These are phyloP conservation scores for Diutina pseudorugosa DNA, from an alignment of 1,139 yeast genomes.

Conservation along the genomic window DNA sequence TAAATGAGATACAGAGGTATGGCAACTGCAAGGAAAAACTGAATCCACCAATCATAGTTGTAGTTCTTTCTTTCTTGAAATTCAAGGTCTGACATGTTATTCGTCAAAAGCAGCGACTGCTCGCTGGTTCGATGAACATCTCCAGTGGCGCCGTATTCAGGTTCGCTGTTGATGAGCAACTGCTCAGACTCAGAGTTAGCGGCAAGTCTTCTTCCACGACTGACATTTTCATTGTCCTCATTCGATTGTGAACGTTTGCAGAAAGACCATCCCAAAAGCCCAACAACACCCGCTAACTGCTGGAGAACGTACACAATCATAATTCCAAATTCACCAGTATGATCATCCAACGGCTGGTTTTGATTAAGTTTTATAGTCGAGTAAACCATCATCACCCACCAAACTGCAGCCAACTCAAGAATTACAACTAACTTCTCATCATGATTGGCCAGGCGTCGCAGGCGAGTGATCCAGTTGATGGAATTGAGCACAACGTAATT, in stretches of 20 bases:
- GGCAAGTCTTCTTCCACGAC: not conserved
- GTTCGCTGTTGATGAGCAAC: not conserved
- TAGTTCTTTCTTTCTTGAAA: conserved; percentile 21
- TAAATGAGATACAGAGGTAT: conserved; percentile 41
- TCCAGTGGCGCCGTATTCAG: not conserved
- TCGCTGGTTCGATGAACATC: not conserved
- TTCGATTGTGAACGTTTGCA: conserved; percentile 6
- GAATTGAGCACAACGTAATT: conserved; percentile 47
- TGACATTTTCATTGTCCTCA: not conserved
- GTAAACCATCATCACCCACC: conserved; percentile 43
- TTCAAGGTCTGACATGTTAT: not conserved
- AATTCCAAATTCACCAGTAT: conserved; percentile 50
- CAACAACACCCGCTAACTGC: conserved; percentile 42
- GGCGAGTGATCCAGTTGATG: conserved; percentile 27
- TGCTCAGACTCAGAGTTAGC: not conserved
- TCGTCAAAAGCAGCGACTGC: not conserved
- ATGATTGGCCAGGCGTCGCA: conserved; percentile 41
- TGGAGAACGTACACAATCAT: conserved; percentile 40
- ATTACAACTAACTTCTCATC: conserved; percentile 62
- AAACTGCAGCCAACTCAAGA: conserved; percentile 40
- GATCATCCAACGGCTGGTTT: conserved; percentile 28
- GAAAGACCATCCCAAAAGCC: conserved; percentile 38
- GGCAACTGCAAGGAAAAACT: conserved; percentile 58
- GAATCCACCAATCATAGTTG: conserved; percentile 73
- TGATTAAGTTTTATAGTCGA: conserved; percentile 34